Evolutionary conservation across 176 grass and related monocot species (phyloP), one percentile per base, ranked within the genome.

Genomic region (Oryza officinalis): DNA sequence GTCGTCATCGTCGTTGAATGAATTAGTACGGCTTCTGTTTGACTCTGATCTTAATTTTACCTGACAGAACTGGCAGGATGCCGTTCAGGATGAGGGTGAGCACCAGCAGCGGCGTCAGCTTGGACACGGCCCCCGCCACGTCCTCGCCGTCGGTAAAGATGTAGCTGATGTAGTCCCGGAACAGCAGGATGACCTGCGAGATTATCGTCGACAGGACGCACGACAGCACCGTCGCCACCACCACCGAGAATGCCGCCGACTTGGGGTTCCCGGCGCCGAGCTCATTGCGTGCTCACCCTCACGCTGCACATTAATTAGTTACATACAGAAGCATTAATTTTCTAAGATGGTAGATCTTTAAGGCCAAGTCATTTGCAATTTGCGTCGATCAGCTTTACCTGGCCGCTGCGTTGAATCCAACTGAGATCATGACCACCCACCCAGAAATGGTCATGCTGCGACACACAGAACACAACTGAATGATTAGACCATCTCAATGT

Each of bases 341-440:
- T 33, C 35, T 1, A 45, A 11, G 8, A 9, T 81, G 31, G 28
- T 18, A 80, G 18, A 18, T 18, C 1, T 1, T 45, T 45, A 7
- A 13, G 44, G 44, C 44, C 12, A 45, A 2, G 44, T 28, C n/a
- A 35, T 4, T 31, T 27, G 26, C 27, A 30, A 37, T 6, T 46
- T 1, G 8, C 11, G 3, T 14, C 15, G 45, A 14, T 15, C 45
- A 47, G 3, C 3, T 22, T 31, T 79, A 93, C 94, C 94, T 97
- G 6, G 91, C 91, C 37, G 94, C 94, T 40, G 94, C 94, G 38
- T 97, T 97, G 80, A 97, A 94, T 3, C 94, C 94, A 27, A 92
- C 89, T 6, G 94, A 90, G 7, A 97, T 86, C 91, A 97, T 97
- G 52, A 94, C 90, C 14, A 97, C 82, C 91, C 94, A 97, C 8